Percentiles rank a stretch among this genome's conserved stretches.
These are phyloP conservation scores for Clavispora carvajalis DNA, from an alignment of 805 yeast species.

Conservation along the genomic window DNA sequence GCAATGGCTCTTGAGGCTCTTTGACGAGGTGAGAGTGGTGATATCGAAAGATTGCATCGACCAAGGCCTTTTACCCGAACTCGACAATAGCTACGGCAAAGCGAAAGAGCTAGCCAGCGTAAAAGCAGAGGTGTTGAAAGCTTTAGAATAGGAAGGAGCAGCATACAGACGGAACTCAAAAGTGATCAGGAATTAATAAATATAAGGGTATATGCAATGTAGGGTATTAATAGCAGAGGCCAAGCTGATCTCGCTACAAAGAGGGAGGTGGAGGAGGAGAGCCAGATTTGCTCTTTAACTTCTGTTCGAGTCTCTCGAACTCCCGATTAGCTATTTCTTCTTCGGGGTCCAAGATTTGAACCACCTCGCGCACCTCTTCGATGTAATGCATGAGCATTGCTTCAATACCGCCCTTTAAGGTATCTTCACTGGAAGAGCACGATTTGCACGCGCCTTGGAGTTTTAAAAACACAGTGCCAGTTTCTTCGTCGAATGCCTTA, in stretches of 20 bases:
- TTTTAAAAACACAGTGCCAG: slow-evolving; percentile 83
- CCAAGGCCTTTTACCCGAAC: slow-evolving; percentile 31
- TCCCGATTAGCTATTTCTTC: slow-evolving; percentile 78
- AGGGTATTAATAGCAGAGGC: slow-evolving; percentile 2
- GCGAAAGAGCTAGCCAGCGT: slow-evolving; percentile 14
- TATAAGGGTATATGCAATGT: not conserved
- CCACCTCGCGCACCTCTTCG: slow-evolving; percentile 87
- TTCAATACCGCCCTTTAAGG: slow-evolving; percentile 92
- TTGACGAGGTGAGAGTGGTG: slow-evolving; percentile 33
- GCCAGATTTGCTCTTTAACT: slow-evolving; percentile 18
- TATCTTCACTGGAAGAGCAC: slow-evolving; percentile 86
- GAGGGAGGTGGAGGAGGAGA: slow-evolving; percentile 22
- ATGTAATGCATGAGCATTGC: slow-evolving; percentile 96
- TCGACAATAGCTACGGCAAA: slow-evolving; percentile 21
- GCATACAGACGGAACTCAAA: not conserved
- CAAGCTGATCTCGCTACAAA: not conserved
- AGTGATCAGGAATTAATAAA: slow-evolving; percentile 3
- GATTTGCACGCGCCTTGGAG: slow-evolving; percentile 95
- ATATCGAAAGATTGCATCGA: slow-evolving; percentile 28
- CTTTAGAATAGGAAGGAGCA: slow-evolving; percentile 3
- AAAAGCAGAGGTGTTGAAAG: slow-evolving; percentile 12
- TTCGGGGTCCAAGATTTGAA: slow-evolving; percentile 71
- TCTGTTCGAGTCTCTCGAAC: slow-evolving; percentile 75
- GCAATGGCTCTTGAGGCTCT: slow-evolving; percentile 25
- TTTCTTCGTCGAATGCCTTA: slow-evolving; percentile 75